Base-by-base conservation (phyloP, 495 filamentous ascomycete genomes). In the Xylaria sp. region DNA sequence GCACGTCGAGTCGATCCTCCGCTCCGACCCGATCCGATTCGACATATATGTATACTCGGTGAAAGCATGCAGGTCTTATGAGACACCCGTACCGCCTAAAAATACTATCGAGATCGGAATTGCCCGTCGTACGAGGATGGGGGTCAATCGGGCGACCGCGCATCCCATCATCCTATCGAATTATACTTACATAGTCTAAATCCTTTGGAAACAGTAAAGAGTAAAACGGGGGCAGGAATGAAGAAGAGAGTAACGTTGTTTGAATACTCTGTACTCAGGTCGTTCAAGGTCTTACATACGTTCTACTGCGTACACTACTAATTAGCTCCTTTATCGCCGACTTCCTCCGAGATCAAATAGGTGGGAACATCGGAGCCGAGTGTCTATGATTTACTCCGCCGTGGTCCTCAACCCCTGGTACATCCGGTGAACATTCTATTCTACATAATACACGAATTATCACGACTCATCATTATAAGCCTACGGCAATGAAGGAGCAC, bases 271-370 rank as follows among this genome's bases (percentile, higher is more conserved):
- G 40, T 12, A 9, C 9, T 41, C 5, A 41, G 40, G 8, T 41
- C 5, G 40, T n/a, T 11, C 24, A 2, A 9, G 43, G 43, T 11
- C 7, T 50, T 21, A 7, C 46, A 24, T 46, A 7, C 19, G 11
- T 11, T 41, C 40, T 37, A 37, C 35, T n/a, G n/a, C n/a, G n/a
- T n/a, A n/a, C n/a, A n/a, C 3, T 37, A 37, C 35, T 37, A 4
- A 37, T 46, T 12, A 55, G 8, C 50, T 31, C 15, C 55, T 35
- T 35, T 35, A 58, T 58, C 55, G 55, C 55, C 55, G 55, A 58
- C 29, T 37, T 33, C 33, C 31, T 21, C 57, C 31, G 57, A 59
- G 57, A 9, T 11, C 7, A 3, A 57, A 33, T 31, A 15, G 15
- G 5, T n/a, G 8, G 29, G 4, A 15, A n/a, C 5, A 8, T 59